Base-by-base conservation (phyloP, 305 asterid species). In the Euphrasia arctica region DNA sequence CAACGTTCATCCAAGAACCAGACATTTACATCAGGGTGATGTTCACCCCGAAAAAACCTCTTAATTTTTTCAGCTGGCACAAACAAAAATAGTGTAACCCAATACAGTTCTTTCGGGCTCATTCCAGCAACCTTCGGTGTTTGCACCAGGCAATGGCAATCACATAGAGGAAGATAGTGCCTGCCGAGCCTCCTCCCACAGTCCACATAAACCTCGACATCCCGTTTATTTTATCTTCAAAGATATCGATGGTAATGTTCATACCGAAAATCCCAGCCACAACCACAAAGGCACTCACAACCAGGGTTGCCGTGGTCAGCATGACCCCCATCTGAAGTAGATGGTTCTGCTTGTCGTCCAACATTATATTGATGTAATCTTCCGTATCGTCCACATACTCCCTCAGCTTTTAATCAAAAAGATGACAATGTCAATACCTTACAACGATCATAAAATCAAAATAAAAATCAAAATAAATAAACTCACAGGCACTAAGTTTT, bases 361-460 rank as follows among this genome's bases (percentile, higher is more conserved):
- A 73, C 97, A 93, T 93, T 4, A 90, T 88, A 68, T 93, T 93
- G 77, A 90, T 90, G 72, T 90, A 93, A 66, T 93, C 97, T 72
- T 93, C 99, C 3, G 99, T 93, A 70, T 90, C 97, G 14, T 90
- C 99, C 13, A 93, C 96, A 12, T 93, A 88, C 74, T 93, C 98
- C 78, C 96, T 82, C 78, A 92, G 86, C 98, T 91, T 72, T 34
- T 28, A 66, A 57, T 60, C 0, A 52, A 18, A 14, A 51, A 28
- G 15, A 54, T n/a, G 22, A 51, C 28, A 25, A 45, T 45, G 55
- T 50, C 55, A 50, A 18, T 14, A 50, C 55, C 43, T 7, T 36
- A 47, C 52, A 5, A 0, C 2, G 18, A n/a, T 11, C 5, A 10
- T 11, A 45, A 3, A 11, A 3, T 9, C 11, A 45, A 45, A 45